phyloP scores from a whole-genome alignment of 345 rosid species.

The Conringia planisiliqua region DNA sequence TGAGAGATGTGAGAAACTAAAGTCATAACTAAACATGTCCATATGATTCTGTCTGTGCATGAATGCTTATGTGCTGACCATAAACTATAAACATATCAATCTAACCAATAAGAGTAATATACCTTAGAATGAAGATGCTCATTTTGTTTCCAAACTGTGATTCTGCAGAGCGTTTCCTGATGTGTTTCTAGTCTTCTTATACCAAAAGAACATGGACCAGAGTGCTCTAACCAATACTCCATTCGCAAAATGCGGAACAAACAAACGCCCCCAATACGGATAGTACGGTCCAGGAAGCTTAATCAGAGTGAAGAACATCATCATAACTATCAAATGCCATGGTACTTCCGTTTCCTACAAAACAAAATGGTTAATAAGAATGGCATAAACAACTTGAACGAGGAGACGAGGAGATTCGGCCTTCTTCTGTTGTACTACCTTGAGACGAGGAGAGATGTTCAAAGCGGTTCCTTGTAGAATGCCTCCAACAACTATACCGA shows the following conservation, averaged over 20 bases:
- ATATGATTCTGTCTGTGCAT: background rate
- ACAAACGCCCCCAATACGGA: conserved; percentile 81
- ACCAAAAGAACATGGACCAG: conserved; percentile 59
- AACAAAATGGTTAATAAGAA: background rate
- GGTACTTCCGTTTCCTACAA: conserved; percentile 82
- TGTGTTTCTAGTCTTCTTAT: conserved; percentile 44
- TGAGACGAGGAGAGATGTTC: conserved; percentile 66
- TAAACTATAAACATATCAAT: background rate
- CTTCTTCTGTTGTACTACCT: conserved; percentile 38
- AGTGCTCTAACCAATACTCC: conserved; percentile 64
- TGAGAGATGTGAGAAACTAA: background rate
- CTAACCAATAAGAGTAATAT: background rate
- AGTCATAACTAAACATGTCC: background rate
- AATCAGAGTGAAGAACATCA: conserved; percentile 53
- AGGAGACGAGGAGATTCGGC: background rate
- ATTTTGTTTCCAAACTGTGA: conserved; percentile 7
- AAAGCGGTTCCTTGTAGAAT: conserved; percentile 53
- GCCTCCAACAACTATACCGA: conserved; percentile 62
- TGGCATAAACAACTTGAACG: background rate
- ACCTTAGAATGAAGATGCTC: conserved; percentile 9
- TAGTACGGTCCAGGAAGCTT: conserved; percentile 85
- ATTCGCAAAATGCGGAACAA: conserved; percentile 81
- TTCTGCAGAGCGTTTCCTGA: conserved; percentile 20
- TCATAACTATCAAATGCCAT: conserved; percentile 75
- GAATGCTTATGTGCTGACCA: background rate